Evolutionary conservation across 2,329 filamentous ascomycete species (phyloP).

Genomic region (Xylariales sp.): DNA sequence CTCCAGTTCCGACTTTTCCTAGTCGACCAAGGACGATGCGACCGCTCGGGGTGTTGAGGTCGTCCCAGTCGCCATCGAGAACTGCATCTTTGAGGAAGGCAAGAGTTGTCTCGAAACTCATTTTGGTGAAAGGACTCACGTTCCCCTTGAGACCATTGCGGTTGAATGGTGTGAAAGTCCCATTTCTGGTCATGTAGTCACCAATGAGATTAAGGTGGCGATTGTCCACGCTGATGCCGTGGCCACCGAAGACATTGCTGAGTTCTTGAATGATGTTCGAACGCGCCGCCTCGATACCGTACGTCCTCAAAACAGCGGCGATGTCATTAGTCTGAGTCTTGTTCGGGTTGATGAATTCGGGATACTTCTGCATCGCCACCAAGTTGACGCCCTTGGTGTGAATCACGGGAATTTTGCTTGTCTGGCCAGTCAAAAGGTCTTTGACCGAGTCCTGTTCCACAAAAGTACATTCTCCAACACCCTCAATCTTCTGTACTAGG

Average conservation of each 20-base stretch:
- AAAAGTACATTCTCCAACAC: conserved; percentile 68
- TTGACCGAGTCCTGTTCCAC: conserved; percentile 54
- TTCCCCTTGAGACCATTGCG: conserved; percentile 82
- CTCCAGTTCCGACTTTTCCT: conserved; percentile 81
- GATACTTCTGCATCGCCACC: conserved; percentile 82
- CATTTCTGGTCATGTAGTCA: conserved; percentile 95
- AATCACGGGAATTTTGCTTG: conserved; percentile 52
- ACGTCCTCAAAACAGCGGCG: conserved; percentile 74
- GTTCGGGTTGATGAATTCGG: conserved; percentile 81
- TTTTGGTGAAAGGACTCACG: conserved; percentile 92
- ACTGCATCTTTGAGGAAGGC: conserved; percentile 91
- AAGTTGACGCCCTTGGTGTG: conserved; percentile 85
- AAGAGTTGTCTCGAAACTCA: conserved; percentile 98
- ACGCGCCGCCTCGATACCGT: conserved; percentile 91
- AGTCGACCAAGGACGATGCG: conserved; percentile 84
- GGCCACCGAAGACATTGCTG: conserved; percentile 76
- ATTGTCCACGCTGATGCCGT: conserved; percentile 89
- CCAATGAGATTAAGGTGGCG: conserved; percentile 93
- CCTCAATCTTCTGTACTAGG: conserved; percentile 81
- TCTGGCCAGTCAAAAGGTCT: conserved; percentile 42
- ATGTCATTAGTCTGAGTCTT: conserved; percentile 91
- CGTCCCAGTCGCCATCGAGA: conserved; percentile 84
- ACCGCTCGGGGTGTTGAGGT: conserved; percentile 78
- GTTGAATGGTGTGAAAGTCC: conserved; percentile 87
- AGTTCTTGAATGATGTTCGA: conserved; percentile 84